Evolutionary conservation across 2,329 filamentous ascomycete genomes (phyloP), one percentile per base, ranked within the genome.

Genomic region (Colletotrichum tofieldiae): DNA sequence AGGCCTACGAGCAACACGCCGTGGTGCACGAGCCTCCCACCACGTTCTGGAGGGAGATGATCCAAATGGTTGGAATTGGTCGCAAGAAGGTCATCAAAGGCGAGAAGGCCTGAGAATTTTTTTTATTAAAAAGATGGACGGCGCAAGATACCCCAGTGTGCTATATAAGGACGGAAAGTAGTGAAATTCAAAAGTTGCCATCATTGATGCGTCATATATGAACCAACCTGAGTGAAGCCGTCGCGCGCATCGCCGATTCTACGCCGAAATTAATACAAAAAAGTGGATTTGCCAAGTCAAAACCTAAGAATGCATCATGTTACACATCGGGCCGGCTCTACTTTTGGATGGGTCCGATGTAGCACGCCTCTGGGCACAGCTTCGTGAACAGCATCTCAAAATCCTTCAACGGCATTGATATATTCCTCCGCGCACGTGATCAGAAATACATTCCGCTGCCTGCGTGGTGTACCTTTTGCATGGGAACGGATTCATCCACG

Each of bases 1-100:
- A 92, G 71, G 84, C 84, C 0, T 91, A 91, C 73, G 89, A 91
- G 79, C 84, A 72, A 26, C 70, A 72, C 32, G 65, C 67, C 29
- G 8, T 43, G 14, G 23, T 54, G 35, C 70, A 80, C 16, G 79
- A 84, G 18, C 82, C 83, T 11, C 85, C 87, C 0, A 78, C 84
- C 32, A 84, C 86, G 5, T 90, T 90, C 82, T 90, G 89, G 88
- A 81, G 77, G 26, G 89, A 90, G 77, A 84, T 90, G 77, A 73
- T 81, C n/a, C 83, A 84, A 70, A 69, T 89, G 77, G 74, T 88
- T 4, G 81, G 85, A 49, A 81, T 86, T 64, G 68, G 68, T 2
- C 76, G 75, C 59, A 78, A 75, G 49, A 76, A 73, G 71, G 75
- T 68, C 29, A 72, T 70, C 39, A 72, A 70, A 60, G 65, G 70